Evolutionary conservation across 352 stramenopile genomes (phyloP).

Genomic region (Phytopythium sindhum): DNA sequence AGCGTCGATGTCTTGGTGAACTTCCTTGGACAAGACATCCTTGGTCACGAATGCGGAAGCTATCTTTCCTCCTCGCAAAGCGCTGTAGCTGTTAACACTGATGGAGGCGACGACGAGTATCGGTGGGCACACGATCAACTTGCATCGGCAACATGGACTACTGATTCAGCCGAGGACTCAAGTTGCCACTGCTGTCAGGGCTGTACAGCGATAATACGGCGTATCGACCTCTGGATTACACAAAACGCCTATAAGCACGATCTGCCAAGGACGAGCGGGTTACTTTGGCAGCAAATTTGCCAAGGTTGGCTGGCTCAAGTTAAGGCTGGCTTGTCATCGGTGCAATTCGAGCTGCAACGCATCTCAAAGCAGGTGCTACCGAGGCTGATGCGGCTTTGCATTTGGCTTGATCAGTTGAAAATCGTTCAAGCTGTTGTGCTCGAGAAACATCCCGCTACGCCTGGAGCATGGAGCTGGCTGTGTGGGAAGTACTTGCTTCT

Average conservation of each 20-base stretch:
- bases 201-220: slow-evolving; percentile 11
- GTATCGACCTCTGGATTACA: slow-evolving; percentile 16
- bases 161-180: slow-evolving; percentile 7
- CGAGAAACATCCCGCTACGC: background rate
- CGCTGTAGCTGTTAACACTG: background rate
- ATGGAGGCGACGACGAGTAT: background rate
- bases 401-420: slow-evolving; percentile 43
- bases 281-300: slow-evolving; percentile 34
- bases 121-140: slow-evolving; percentile 19
- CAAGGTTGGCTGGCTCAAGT: slow-evolving; percentile 39
- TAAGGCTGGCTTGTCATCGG: slow-evolving; percentile 36
- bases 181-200: background rate
- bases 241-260: slow-evolving; percentile 10
- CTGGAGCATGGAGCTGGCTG: slow-evolving; percentile 22
- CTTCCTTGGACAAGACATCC: slow-evolving; percentile 33
- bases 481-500: slow-evolving; percentile 42
- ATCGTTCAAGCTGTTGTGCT: slow-evolving; percentile 14
- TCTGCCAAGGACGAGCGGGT: background rate
- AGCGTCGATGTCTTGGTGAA: slow-evolving; percentile 53
- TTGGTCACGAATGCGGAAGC: background rate
- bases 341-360: slow-evolving; percentile 64
- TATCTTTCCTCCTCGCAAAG: background rate
- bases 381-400: slow-evolving; percentile 40
- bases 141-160: slow-evolving; percentile 34
- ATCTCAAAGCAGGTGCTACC: slow-evolving; percentile 61